Evolutionary conservation across 495 filamentous ascomycete genomes (phyloP).

Genomic region (Neurospora intermedia): DNA sequence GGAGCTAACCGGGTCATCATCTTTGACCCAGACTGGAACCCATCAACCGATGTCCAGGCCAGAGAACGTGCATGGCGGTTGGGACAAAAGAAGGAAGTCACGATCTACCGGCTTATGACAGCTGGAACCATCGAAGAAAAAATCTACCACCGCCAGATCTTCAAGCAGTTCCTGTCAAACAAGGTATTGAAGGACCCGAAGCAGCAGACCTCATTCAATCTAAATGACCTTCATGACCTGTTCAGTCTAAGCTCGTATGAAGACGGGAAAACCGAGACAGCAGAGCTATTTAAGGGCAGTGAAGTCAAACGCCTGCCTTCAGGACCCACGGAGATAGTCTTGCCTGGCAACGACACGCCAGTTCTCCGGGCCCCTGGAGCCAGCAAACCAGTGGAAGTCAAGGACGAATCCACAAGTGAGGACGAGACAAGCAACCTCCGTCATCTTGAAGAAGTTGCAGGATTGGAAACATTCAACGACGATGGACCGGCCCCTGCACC

Average conservation of each 20-base stretch:
- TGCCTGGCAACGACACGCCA: conserved; percentile 11
- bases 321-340: conserved; percentile 25
- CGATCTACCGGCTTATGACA: conserved; percentile 92
- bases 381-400: neutral
- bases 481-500: conserved; percentile 7
- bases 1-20: conserved; percentile 95
- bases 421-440: conserved; percentile 19
- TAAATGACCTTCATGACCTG: conserved; percentile 79
- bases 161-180: conserved; percentile 90
- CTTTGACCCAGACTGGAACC: conserved; percentile 97
- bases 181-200: conserved; percentile 91
- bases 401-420: conserved; percentile 17
- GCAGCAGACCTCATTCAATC: conserved; percentile 73
- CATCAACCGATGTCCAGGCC: conserved; percentile 84
- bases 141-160: conserved; percentile 96
- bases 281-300: conserved; percentile 70
- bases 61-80: conserved; percentile 94
- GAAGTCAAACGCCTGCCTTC: conserved; percentile 51
- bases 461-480: conserved; percentile 20
- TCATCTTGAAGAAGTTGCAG: conserved; percentile 29
- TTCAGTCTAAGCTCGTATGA: conserved; percentile 67
- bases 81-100: conserved; percentile 87
- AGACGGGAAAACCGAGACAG: conserved; percentile 68
- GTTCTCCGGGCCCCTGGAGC: neutral
- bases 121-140: conserved; percentile 97